A percentile compares a stretch with the other conserved stretches of the same genome.
These are phyloP conservation scores for Huntiella decipiens DNA, from an alignment of 2,329 filamentous ascomycete genomes.

Conservation along the genomic window DNA sequence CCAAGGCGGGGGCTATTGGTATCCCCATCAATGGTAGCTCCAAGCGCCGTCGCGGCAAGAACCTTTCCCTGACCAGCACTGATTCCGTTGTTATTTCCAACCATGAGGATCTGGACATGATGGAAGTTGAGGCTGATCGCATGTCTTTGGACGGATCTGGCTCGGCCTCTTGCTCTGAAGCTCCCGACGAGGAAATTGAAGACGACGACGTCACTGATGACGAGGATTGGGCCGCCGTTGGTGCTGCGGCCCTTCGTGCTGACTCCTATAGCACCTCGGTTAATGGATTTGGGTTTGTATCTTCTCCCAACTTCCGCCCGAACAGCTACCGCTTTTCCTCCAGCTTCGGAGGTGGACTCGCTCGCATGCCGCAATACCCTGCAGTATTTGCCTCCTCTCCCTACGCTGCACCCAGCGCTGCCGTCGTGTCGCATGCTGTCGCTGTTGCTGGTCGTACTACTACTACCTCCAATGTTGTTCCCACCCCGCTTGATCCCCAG, in stretches of 20 bases:
- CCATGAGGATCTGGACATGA: constrained; percentile 48
- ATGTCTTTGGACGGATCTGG: constrained; percentile 66
- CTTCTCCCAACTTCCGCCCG: constrained; percentile 30
- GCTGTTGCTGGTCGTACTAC: too few species aligned
- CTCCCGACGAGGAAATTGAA: constrained; percentile 44
- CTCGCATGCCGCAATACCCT: constrained; percentile 26
- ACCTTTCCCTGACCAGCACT: constrained; percentile 38
- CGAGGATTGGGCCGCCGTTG: constrained; percentile 86
- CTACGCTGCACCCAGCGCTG: background rate
- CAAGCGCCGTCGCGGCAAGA: constrained; percentile 22
- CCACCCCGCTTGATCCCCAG: too few species aligned
- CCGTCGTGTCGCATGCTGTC: background rate
- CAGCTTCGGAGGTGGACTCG: constrained; percentile 27
- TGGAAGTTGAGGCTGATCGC: constrained; percentile 77
- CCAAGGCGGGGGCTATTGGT: constrained; percentile 23
- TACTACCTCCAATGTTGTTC: too few species aligned
- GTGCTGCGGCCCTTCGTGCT: constrained; percentile 62
- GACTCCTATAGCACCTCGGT: constrained; percentile 41
- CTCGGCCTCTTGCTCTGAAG: constrained; percentile 60
- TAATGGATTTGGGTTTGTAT: constrained; percentile 19
- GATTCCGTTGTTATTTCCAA: constrained; percentile 61
- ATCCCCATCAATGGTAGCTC: constrained; percentile 36
- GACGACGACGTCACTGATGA: constrained; percentile 80
- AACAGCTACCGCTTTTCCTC: constrained; percentile 29
- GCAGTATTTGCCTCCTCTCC: constrained; percentile 12